Base-by-base conservation (phyloP, 2,329 filamentous ascomycete species). In the Aspergillus viridinutans region DNA sequence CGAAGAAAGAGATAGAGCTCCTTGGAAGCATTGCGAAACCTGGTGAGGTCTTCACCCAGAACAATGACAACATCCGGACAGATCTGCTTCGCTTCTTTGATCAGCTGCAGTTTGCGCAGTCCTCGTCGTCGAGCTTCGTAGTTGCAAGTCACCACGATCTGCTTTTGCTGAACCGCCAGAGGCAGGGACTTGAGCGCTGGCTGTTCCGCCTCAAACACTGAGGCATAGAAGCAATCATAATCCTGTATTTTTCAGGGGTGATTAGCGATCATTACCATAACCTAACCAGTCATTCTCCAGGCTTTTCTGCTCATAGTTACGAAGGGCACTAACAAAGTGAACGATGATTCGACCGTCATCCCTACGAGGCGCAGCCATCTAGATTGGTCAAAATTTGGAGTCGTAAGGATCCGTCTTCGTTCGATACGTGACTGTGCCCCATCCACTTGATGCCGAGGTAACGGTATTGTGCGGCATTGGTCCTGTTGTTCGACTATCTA, bases 91-190 rank as follows among this genome's bases (percentile, higher is more conserved):
- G 93, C 94, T 60, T 97, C 91, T 53, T 81, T 83, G 69, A 97
- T 86, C 61, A 91, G 83, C 81, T 95, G 92, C 58, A 97, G 81
- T 78, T 99, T 97, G 72, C 83, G 72, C 47, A 80, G 61, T 9
- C 78, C 82, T 58, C 83, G 82, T 52, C 85, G 79, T 38, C 93
- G 86, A 23, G 93, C 93, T 70, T 90, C 90, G 73, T 97, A 97
- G 76, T 97, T 97, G 81, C 90, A 95, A 4, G 92, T 96, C 23
- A 92, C 90, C 43, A 94, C 81, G 55, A 97, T 96, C 71, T 92
- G 90, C 75, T 97, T 97, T 75, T 97, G 92, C 73, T 92, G 90
- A 57, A 96, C 86, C 38, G 91, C 92, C 35, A 97, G 78, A 6
- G 92, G 90, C 20, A 89, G 76, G 1, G 82, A 80, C 69, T 85